Evolutionary conservation across 2,329 filamentous ascomycete species (phyloP).

Genomic region (Phyllosticta citrichinensis): DNA sequence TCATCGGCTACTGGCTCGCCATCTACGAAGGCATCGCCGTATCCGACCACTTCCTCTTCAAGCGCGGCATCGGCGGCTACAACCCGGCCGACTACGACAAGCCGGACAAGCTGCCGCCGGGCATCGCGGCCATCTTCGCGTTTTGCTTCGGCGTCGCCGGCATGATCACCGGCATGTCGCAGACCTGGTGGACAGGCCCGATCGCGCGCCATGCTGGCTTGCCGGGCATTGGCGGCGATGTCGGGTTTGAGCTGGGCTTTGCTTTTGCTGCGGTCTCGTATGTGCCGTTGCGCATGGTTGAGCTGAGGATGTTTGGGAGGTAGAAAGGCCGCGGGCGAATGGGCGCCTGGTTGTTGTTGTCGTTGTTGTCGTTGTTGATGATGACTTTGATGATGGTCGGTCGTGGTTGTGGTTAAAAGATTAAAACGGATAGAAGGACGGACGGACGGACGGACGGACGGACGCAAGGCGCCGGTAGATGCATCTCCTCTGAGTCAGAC

Average conservation of each 20-base stretch:
- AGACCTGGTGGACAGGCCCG: conserved; percentile 57
- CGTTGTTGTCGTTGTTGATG: not conserved
- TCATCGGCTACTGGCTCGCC: conserved; percentile 57
- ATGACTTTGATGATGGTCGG: not conserved
- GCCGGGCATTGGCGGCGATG: conserved; percentile 44
- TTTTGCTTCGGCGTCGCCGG: conserved; percentile 57
- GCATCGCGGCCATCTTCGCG: conserved; percentile 52
- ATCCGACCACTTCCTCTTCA: conserved; percentile 59
- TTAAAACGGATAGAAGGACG: not conserved
- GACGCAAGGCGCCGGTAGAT: not conserved
- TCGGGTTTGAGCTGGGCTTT: conserved; percentile 58
- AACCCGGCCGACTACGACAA: conserved; percentile 48
- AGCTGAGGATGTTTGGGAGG: conserved; percentile 35
- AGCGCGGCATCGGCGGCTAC: conserved; percentile 52
- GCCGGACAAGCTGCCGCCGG: conserved; percentile 48
- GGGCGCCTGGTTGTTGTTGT: not conserved
- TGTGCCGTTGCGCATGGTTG: conserved; percentile 39
- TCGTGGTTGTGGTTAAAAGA: not conserved
- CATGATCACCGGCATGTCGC: conserved; percentile 60
- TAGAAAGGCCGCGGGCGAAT: conserved; percentile 17
- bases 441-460: not conserved
- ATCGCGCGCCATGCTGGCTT: conserved; percentile 51
- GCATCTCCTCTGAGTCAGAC: not conserved
- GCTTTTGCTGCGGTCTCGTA: conserved; percentile 47
- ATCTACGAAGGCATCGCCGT: conserved; percentile 61